Evolutionary conservation across 768 basidiomycete genomes (phyloP).

Genomic region (Leccinum broughii): DNA sequence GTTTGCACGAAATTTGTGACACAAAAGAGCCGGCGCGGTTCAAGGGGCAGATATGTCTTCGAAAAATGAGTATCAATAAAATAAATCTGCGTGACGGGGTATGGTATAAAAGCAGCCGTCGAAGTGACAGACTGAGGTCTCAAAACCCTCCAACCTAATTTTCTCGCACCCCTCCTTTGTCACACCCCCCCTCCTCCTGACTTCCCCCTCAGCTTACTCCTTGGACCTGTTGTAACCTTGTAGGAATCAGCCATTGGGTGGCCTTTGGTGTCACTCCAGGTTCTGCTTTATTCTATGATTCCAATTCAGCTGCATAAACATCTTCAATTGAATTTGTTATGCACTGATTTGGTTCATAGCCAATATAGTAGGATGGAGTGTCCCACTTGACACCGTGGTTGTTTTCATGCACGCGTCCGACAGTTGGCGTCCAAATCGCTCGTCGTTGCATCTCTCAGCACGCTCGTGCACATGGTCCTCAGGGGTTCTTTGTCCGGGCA

Average conservation of each 20-base stretch:
- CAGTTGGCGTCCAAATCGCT: background rate
- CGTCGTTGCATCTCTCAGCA: background rate
- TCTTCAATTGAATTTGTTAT: slow-evolving; percentile 36
- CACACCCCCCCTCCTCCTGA: background rate
- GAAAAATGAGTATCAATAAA: slow-evolving; percentile 12
- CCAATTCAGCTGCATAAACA: slow-evolving; percentile 35
- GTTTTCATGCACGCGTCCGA: slow-evolving; percentile 10
- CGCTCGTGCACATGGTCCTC: background rate
- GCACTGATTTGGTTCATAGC: slow-evolving; percentile 56
- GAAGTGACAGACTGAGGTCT: background rate
- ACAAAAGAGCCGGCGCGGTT: slow-evolving; percentile 13
- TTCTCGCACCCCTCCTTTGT: slow-evolving; percentile 15
- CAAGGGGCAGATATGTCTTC: slow-evolving; percentile 9
- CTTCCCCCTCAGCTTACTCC: background rate
- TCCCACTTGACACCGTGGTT: slow-evolving; percentile 27
- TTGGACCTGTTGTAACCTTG: slow-evolving; percentile 5
- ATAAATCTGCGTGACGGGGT: slow-evolving; percentile 3
- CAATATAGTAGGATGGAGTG: slow-evolving; percentile 52
- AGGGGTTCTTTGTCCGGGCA: too few species aligned
- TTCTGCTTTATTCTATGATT: slow-evolving; percentile 39
- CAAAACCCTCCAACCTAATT: slow-evolving; percentile 10
- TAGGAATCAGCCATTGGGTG: slow-evolving; percentile 18
- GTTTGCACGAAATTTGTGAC: slow-evolving; percentile 20
- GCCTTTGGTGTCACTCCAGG: slow-evolving; percentile 34
- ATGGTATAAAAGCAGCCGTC: slow-evolving; percentile 22